A percentile compares a stretch with the other conserved stretches of the same genome.
phyloP scores from a whole-genome alignment of 768 basidiomycete genomes.

The Boletus pseudo-olivaceus region DNA sequence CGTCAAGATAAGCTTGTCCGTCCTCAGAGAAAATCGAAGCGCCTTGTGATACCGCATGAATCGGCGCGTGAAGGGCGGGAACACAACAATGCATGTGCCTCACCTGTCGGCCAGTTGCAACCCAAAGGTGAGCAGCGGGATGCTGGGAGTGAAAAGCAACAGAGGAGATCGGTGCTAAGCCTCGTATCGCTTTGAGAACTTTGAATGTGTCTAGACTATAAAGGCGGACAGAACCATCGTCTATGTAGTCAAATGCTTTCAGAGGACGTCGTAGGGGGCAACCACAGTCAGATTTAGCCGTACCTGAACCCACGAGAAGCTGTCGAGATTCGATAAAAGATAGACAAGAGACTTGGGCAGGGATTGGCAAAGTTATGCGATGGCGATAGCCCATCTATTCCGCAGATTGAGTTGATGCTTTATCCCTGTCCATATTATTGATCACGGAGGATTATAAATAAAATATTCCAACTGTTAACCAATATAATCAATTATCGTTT shows the following conservation, averaged over 20 bases:
- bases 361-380: slow-evolving; percentile 35
- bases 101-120: slow-evolving; percentile 63
- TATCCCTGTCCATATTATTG: too few relatives aligned
- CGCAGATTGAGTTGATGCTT: not conserved
- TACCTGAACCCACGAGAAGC: slow-evolving; percentile 64
- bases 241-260: slow-evolving; percentile 32
- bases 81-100: not conserved
- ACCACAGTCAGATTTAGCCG: slow-evolving; percentile 7
- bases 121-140: slow-evolving; percentile 52
- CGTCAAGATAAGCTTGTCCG: slow-evolving; percentile 51
- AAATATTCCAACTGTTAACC: too few relatives aligned
- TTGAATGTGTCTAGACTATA: slow-evolving; percentile 59
- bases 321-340: slow-evolving; percentile 45
- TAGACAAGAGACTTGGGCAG: slow-evolving; percentile 53
- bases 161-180: slow-evolving; percentile 62
- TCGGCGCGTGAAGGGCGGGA: not conserved
- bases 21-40: slow-evolving; percentile 44
- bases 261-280: not conserved
- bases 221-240: slow-evolving; percentile 66
- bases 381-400: slow-evolving; percentile 10
- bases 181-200: slow-evolving; percentile 60
- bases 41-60: slow-evolving; percentile 11
- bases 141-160: slow-evolving; percentile 45
- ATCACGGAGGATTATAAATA: too few relatives aligned
- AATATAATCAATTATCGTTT: too few relatives aligned